These are phyloP conservation scores for Pseudonitzschia multiseries DNA, from an alignment of 108 stramenopile genomes.

Conservation along the genomic window DNA sequence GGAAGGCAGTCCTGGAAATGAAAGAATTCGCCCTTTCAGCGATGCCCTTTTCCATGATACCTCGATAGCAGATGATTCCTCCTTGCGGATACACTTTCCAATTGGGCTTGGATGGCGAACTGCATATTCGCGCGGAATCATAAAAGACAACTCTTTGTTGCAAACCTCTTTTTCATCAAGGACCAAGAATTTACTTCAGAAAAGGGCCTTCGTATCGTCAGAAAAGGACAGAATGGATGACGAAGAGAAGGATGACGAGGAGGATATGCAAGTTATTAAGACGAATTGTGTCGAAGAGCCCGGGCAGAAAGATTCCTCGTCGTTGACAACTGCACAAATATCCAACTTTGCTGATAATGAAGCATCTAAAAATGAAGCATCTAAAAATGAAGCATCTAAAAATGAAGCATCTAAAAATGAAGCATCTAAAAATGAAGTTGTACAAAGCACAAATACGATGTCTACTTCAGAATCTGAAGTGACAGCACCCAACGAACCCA, in stretches of 20 bases:
- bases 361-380: neutral
- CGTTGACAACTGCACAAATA: neutral
- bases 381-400: too few relatives aligned
- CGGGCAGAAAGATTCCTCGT: slow-evolving; percentile 8
- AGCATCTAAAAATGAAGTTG: neutral
- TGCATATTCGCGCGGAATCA: slow-evolving; percentile 54
- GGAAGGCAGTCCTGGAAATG: slow-evolving; percentile 29
- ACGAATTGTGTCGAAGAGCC: neutral
- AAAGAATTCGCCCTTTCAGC: slow-evolving; percentile 53
- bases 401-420: too few relatives aligned
- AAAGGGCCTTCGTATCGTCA: neutral
- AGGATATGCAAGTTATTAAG: neutral
- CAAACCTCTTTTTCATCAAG: neutral
- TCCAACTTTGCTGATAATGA: neutral
- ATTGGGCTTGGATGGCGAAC: slow-evolving; percentile 68
- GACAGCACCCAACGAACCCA: neutral
- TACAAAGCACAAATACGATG: neutral
- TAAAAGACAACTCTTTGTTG: slow-evolving; percentile 31
- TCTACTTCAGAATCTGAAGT: slow-evolving; percentile 2
- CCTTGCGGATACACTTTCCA: slow-evolving; percentile 36
- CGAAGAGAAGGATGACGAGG: slow-evolving; percentile 12
- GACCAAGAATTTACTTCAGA: slow-evolving; percentile 12
- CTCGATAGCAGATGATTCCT: slow-evolving; percentile 4
- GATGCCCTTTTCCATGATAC: slow-evolving; percentile 52
- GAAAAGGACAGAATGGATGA: neutral